Percentiles rank a stretch among this genome's conserved stretches.
phyloP scores from a whole-genome alignment of 768 basidiomycete species.

The Leucocoprinus birnbaumii region DNA sequence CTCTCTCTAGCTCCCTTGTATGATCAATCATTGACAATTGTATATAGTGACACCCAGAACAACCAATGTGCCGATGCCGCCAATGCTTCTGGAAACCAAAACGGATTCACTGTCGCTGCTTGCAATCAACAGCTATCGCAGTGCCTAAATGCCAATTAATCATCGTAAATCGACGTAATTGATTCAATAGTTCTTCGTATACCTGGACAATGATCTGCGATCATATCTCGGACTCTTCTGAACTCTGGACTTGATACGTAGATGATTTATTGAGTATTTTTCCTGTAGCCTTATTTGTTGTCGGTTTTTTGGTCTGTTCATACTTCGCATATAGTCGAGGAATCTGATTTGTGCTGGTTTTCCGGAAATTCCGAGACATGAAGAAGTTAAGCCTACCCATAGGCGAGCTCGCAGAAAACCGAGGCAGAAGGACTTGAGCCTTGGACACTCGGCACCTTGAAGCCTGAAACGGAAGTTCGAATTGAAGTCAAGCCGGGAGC shows the following conservation, averaged over 20 bases:
- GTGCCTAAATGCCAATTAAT: slow-evolving; percentile 28
- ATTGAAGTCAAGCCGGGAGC: no score
- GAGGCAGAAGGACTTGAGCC: no score
- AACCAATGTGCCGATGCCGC: slow-evolving; percentile 59
- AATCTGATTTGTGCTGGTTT: not conserved
- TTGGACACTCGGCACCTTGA: no score
- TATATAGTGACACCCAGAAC: slow-evolving; percentile 47
- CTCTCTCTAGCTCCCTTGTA: not conserved
- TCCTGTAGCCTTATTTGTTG: not conserved
- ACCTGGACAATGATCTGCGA: no score
- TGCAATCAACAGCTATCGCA: slow-evolving; percentile 42
- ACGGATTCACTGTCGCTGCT: slow-evolving; percentile 41
- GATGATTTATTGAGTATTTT: not conserved
- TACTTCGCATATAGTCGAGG: not conserved
- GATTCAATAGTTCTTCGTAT: not conserved
- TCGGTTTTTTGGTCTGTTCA: not conserved
- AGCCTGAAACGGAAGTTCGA: no score
- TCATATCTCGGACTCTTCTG: no score
- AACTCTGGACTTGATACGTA: not conserved
- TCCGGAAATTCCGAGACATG: no score
- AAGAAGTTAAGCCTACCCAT: no score
- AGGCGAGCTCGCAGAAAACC: no score
- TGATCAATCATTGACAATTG: not conserved
- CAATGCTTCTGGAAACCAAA: slow-evolving; percentile 46
- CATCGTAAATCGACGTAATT: not conserved